Evolutionary conservation across 2,329 filamentous ascomycete species (phyloP), one percentile per base, ranked within the genome.

Genomic region (Colletotrichum brevisporum): DNA sequence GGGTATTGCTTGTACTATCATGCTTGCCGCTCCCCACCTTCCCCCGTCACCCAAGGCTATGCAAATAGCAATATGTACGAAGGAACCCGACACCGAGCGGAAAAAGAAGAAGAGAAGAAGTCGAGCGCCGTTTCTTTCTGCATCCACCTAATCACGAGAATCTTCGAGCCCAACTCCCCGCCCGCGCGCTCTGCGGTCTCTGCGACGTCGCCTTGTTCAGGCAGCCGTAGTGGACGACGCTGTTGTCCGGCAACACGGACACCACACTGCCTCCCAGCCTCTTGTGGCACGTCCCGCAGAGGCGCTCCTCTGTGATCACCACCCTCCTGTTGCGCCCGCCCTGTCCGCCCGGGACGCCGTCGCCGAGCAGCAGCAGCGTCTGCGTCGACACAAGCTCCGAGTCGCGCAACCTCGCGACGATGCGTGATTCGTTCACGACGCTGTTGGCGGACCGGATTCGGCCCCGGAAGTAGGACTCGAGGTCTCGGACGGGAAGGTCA

Each of bases 241-340:
- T 87, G 78, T 90, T 94, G 82, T 97, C 93, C 6, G 95, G 94
- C 80, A 96, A 87, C 13, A 98, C 95, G 48, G 95, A 91, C 69
- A 98, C 92, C 18, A 97, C 96, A 78, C 93, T 97, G 1, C 94
- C 92, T 1, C 95, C 95, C 72, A 99, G 88, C 73, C 96, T 86
- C 85, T 98, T 98, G 80, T 97, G 92, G 78, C 96, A 99, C 16
- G 97, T 93, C 13, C 92, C 91, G 78, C 96, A 99, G 63, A 97
- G 91, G 59, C 94, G 86, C 77, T 98, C 95, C 75, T 99, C 95
- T 10, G 88, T 90, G 59, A 99, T 90, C 21, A 94, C 89, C 12
- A 98, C 94, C 73, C 94, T 88, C 62, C 87, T 81, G 73, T 87
- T 89, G 60, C 85, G 82, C 12, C 86, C 87, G 54, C 83, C 84